Evolutionary conservation across 805 yeast genomes (phyloP).

Genomic region (Myxozyma mucilagina): DNA sequence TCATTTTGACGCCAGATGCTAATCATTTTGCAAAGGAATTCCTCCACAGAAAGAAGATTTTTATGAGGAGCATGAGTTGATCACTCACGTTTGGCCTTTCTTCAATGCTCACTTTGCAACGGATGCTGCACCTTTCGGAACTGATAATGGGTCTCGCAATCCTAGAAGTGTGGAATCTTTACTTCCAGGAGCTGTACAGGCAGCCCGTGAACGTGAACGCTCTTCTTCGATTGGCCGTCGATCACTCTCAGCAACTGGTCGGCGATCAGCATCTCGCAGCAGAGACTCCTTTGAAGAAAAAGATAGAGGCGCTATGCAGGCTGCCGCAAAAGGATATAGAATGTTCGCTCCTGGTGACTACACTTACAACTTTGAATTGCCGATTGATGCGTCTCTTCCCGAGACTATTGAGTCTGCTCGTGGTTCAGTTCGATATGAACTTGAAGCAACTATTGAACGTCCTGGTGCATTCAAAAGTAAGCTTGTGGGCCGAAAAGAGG

Average conservation of each 20-base stretch:
- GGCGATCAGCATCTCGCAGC: conserved; percentile 8
- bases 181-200: conserved; percentile 15
- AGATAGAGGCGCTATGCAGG: conserved; percentile 10
- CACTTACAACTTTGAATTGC: conserved; percentile 86
- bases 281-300: conserved; percentile 21
- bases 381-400: conserved; percentile 77
- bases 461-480: conserved; percentile 84
- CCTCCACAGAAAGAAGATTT: conserved; percentile 80
- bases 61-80: conserved; percentile 62
- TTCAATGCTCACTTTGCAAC: conserved; percentile 49
- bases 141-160: conserved; percentile 39
- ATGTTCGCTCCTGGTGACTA: conserved; percentile 85
- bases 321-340: conserved; percentile 42
- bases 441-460: conserved; percentile 72
- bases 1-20: neutral
- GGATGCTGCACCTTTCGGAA: conserved; percentile 48
- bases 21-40: conserved; percentile 43
- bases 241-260: conserved; percentile 20
- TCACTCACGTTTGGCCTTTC: conserved; percentile 90
- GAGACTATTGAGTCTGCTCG: conserved; percentile 77
- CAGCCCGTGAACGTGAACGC: conserved; percentile 25
- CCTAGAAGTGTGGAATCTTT: conserved; percentile 26
- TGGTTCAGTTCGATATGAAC: conserved; percentile 71
- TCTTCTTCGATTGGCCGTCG: conserved; percentile 23
- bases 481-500: conserved; percentile 60